Percentiles rank a stretch among this genome's conserved stretches.
phyloP scores from a whole-genome alignment of 495 filamentous ascomycete species.

The Tuber indicum region DNA sequence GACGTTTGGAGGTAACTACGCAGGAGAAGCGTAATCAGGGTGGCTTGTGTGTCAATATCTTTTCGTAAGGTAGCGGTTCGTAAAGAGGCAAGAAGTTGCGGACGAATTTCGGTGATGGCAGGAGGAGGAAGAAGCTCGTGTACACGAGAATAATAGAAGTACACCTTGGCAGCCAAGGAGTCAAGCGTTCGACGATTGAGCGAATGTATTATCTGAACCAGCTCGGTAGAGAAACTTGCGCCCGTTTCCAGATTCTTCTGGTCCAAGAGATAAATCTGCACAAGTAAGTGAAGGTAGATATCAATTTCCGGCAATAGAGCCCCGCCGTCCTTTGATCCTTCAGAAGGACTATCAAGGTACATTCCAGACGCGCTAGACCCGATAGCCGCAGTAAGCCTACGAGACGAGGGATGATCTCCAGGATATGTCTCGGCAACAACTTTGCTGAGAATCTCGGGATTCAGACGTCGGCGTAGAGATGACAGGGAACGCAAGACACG shows the following conservation, averaged over 20 bases:
- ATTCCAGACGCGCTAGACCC: slow-evolving; percentile 61
- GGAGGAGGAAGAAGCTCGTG: slow-evolving; percentile 86
- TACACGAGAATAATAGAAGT: slow-evolving; percentile 96
- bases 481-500: slow-evolving; percentile 91
- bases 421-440: slow-evolving; percentile 75
- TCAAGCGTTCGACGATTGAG: slow-evolving; percentile 92
- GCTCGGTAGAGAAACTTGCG: slow-evolving; percentile 69
- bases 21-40: slow-evolving; percentile 86
- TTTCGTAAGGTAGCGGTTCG: slow-evolving; percentile 90
- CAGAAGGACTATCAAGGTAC: slow-evolving; percentile 64
- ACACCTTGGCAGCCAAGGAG: slow-evolving; percentile 85
- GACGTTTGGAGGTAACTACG: slow-evolving; percentile 95
- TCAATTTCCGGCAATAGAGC: slow-evolving; percentile 82
- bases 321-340: slow-evolving; percentile 51
- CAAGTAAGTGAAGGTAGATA: slow-evolving; percentile 80
- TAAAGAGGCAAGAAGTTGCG: slow-evolving; percentile 76
- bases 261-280: slow-evolving; percentile 85
- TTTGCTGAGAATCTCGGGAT: slow-evolving; percentile 69
- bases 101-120: slow-evolving; percentile 73
- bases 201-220: slow-evolving; percentile 76
- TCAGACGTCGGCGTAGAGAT: slow-evolving; percentile 83
- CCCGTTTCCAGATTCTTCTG: slow-evolving; percentile 69
- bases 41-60: slow-evolving; percentile 91
- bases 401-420: slow-evolving; percentile 57
- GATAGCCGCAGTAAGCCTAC: slow-evolving; percentile 62